These are phyloP conservation scores for Hemisphaericaspora subhashii DNA, from an alignment of 1,139 yeast species.

Conservation along the genomic window DNA sequence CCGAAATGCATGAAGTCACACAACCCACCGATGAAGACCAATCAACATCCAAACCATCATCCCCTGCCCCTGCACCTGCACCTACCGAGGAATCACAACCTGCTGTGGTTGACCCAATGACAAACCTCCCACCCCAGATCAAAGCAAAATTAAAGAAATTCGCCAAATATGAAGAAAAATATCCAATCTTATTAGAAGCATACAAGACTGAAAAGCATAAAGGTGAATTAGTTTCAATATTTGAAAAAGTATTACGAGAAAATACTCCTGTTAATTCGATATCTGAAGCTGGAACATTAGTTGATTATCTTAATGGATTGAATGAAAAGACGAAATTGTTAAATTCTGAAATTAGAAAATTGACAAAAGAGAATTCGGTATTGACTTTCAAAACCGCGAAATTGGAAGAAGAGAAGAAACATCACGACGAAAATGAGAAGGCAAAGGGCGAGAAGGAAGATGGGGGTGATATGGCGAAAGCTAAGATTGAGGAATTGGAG, in stretches of 20 bases:
- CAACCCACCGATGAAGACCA: constrained; percentile 55
- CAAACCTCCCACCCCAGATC: constrained; percentile 44
- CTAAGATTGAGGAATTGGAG: constrained; percentile 11
- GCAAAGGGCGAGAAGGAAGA: constrained; percentile 13
- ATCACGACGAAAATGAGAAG: constrained; percentile 7
- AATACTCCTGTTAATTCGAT: constrained; percentile 78
- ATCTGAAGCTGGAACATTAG: constrained; percentile 66
- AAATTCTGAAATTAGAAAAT: constrained; percentile 48
- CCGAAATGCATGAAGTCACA: constrained; percentile 41
- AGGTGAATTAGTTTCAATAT: constrained; percentile 56
- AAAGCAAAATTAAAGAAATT: constrained; percentile 71
- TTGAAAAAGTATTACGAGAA: constrained; percentile 75
- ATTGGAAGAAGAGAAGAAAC: constrained; percentile 21
- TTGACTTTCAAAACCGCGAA: constrained; percentile 22
- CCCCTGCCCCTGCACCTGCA: constrained; percentile 9
- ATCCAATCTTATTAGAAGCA: constrained; percentile 79
- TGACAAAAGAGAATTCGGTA: constrained; percentile 19
- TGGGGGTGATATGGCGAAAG: not conserved
- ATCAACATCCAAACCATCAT: constrained; percentile 9
- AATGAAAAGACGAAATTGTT: constrained; percentile 61
- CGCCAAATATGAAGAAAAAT: constrained; percentile 84
- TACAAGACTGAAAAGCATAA: constrained; percentile 78
- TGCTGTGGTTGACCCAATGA: not conserved
- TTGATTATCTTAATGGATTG: constrained; percentile 68
- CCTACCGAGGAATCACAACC: too few relatives aligned